These are phyloP conservation scores for Eucalyptus cloeziana DNA, from an alignment of 345 rosid genomes.

Conservation along the genomic window DNA sequence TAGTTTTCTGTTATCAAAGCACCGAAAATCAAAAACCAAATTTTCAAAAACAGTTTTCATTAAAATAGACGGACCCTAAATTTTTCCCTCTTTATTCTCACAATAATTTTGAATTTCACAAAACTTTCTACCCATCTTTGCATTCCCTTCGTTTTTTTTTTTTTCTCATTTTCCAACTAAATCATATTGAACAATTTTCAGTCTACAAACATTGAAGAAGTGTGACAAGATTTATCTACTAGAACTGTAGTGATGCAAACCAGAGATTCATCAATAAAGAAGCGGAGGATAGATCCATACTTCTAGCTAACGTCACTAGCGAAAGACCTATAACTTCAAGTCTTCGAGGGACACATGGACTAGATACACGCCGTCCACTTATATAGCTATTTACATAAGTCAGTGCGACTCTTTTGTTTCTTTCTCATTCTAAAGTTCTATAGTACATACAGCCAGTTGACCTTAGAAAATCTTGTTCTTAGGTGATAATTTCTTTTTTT, in stretches of 20 bases:
- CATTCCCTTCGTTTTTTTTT: background rate
- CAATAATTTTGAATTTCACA: no score
- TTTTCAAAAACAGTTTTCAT: no score
- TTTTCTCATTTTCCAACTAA: background rate
- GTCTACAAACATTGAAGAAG: background rate
- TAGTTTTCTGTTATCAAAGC: no score
- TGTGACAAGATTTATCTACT: background rate
- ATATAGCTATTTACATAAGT: background rate
- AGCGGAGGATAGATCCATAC: background rate
- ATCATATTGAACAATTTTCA: background rate
- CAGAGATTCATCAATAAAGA: background rate
- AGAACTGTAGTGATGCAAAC: background rate
- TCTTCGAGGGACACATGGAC: background rate
- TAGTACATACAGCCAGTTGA: background rate
- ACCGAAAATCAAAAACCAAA: no score
- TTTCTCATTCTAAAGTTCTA: background rate
- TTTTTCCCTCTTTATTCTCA: no score
- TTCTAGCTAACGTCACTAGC: background rate
- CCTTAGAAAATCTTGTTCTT: background rate
- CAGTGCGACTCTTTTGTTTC: background rate
- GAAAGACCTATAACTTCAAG: background rate
- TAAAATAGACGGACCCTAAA: no score
- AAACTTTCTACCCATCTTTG: background rate
- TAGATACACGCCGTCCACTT: background rate
- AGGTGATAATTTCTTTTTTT: background rate